phyloP scores from a whole-genome alignment of 352 stramenopile species.

The Globisporangium lucens region DNA sequence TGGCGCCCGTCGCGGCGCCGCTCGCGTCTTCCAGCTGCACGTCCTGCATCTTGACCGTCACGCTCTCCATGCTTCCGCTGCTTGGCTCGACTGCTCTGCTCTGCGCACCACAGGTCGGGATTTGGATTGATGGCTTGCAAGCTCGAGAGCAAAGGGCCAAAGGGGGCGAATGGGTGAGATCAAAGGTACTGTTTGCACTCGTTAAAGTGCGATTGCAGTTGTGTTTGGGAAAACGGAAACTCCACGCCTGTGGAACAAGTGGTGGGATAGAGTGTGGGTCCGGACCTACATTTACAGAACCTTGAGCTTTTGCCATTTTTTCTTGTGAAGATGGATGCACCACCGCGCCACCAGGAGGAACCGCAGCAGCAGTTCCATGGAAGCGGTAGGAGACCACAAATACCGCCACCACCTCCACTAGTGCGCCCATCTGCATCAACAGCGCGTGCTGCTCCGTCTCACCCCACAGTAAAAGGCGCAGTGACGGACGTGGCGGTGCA shows the following conservation, averaged over 20 bases:
- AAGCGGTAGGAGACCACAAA: background rate
- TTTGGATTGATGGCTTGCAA: slow-evolving; percentile 19
- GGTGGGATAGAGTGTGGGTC: slow-evolving; percentile 4
- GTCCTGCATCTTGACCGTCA: slow-evolving; percentile 78
- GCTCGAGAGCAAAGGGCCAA: background rate
- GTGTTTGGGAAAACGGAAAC: background rate
- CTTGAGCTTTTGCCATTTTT: background rate
- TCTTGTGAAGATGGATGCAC: slow-evolving; percentile 14
- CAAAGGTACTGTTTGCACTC: background rate
- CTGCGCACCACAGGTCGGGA: slow-evolving; percentile 3
- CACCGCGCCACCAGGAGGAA: background rate
- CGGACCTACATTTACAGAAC: background rate
- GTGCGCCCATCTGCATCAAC: background rate
- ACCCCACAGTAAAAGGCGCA: background rate
- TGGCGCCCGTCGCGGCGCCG: slow-evolving; percentile 31
- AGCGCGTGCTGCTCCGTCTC: background rate
- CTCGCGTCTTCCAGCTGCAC: slow-evolving; percentile 64
- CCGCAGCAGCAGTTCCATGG: background rate
- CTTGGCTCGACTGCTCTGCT: background rate
- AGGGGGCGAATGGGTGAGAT: background rate
- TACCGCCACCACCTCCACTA: background rate
- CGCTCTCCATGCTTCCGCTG: slow-evolving; percentile 50
- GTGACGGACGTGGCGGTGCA: slow-evolving; percentile 1
- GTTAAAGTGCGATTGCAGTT: slow-evolving; percentile 8
- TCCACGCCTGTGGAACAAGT: slow-evolving; percentile 2